Base-by-base conservation (phyloP, 148 eudicot genomes). In the Amaranthus hypochondriacus region DNA sequence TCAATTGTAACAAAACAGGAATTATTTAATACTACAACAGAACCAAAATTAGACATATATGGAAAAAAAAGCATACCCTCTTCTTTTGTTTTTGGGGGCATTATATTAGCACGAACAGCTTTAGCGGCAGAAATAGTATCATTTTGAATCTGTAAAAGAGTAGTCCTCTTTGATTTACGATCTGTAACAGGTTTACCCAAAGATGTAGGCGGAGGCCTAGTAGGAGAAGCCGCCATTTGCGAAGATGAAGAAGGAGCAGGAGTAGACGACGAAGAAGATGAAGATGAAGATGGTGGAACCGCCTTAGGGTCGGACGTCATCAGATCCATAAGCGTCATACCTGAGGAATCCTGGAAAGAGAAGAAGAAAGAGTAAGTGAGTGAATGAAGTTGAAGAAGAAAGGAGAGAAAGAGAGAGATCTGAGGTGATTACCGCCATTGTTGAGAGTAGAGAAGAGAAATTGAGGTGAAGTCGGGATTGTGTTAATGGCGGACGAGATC, bases 101-200 rank as follows among this genome's bases (percentile, higher is more conserved):
- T 71, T 55, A 93, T 89, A 78, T 87, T 89, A 11, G 89, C 87
- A 11, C 97, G 89, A 69, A 90, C 97, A 65, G 99, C 97, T 60
- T 88, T 92, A 6, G 99, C 99, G 74, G 94, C 99, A 10, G 99
- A 96, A 69, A 96, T 84, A 3, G 99, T 92, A 58, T 96, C 99
- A 65, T 85, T 92, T 74, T 92, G 99, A 85, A 92, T 90, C 94
- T 92, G 97, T 90, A 84, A 76, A 57, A 96, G 82, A 15, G 96
- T 86, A 10, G 81, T 86, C 76, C 65, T 84, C 89, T 85, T 92
- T 14, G 91, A 75, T 70, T 84, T 92, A 80, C 88, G 86, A 72
- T 92, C 96, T 14, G 82, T n/a, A 14, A 76, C 66, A 60, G 91
- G 90, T 48, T 79, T 86, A 14, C 83, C 88, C 48, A 75, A 66